Evolutionary conservation across 2,329 filamentous ascomycete genomes (phyloP).

Genomic region (Verruconis gallopava): DNA sequence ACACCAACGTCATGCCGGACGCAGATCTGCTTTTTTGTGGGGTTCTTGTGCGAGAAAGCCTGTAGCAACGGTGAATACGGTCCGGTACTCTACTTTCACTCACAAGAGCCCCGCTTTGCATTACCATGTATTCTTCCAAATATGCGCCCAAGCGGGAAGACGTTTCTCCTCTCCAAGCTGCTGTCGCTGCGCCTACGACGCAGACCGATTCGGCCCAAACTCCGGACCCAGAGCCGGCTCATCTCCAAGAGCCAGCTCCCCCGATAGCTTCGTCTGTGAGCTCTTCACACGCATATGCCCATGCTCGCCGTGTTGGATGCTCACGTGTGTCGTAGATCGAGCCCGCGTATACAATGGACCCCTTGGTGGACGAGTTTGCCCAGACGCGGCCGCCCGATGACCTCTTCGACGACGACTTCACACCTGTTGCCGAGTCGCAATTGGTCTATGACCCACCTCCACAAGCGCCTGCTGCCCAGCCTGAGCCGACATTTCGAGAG

Average conservation of each 20-base stretch:
- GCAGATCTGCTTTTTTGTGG: too few relatives aligned
- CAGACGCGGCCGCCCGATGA: conserved; percentile 38
- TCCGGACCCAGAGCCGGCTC: background rate
- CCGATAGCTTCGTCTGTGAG: background rate
- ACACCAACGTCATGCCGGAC: too few relatives aligned
- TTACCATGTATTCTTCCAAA: background rate
- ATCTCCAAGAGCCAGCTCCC: background rate
- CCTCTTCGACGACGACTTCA: conserved; percentile 37
- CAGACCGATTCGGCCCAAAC: background rate
- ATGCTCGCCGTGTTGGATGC: too few relatives aligned
- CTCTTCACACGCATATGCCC: too few relatives aligned
- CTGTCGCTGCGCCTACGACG: too few relatives aligned
- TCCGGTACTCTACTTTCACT: too few relatives aligned
- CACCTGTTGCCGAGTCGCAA: conserved; percentile 28
- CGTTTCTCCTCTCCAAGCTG: background rate
- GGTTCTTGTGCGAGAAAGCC: too few relatives aligned
- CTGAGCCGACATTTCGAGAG: background rate
- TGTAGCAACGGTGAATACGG: too few relatives aligned
- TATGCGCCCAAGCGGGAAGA: background rate
- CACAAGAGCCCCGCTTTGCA: too few relatives aligned
- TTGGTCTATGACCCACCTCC: conserved; percentile 13
- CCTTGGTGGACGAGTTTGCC: conserved; percentile 29
- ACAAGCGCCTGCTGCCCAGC: background rate
- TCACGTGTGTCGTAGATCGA: too few relatives aligned
- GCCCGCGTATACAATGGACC: conserved; percentile 1